A percentile compares a stretch with the other conserved stretches of the same genome.
Conservation (phyloP, 2,329 filamentous ascomycete species). For the Penicillium rolfsii region DNA sequence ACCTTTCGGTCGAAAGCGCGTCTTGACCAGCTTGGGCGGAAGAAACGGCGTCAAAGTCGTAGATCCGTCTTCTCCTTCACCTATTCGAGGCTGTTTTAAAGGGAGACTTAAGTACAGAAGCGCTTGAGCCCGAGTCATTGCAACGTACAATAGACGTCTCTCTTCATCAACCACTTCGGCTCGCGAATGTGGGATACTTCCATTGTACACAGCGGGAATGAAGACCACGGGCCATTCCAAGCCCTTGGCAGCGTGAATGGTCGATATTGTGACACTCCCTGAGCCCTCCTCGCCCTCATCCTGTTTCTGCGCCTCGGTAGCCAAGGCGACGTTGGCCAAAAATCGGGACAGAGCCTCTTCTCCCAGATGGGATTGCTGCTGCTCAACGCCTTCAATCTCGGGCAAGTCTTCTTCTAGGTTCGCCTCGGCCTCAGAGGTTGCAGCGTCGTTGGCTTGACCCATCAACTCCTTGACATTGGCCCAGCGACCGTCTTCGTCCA, state of each 20-base stretch:
- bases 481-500: constrained; percentile 79
- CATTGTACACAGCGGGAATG: constrained; percentile 84
- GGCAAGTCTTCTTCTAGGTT: constrained; percentile 59
- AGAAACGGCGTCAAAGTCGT: constrained; percentile 75
- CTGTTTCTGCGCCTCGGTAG: constrained; percentile 66
- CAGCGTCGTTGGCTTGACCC: constrained; percentile 73
- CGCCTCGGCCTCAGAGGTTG: constrained; percentile 57
- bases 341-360: constrained; percentile 75
- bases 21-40: constrained; percentile 56
- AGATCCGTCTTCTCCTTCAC: constrained; percentile 55
- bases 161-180: constrained; percentile 88
- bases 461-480: constrained; percentile 89
- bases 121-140: constrained; percentile 90
- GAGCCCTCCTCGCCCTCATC: constrained; percentile 55
- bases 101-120: constrained; percentile 86
- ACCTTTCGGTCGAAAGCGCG: constrained; percentile 63
- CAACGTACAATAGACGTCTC: constrained; percentile 85
- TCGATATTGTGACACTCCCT: constrained; percentile 81
- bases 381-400: constrained; percentile 70
- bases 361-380: constrained; percentile 54
- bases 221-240: constrained; percentile 97
- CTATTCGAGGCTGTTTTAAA: constrained; percentile 62
- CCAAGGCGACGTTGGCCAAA: constrained; percentile 86
- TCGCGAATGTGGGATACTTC: constrained; percentile 85
- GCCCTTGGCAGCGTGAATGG: constrained; percentile 94